Evolutionary conservation across 495 filamentous ascomycete species (phyloP).

Genomic region (Parachaetomium inaequale): DNA sequence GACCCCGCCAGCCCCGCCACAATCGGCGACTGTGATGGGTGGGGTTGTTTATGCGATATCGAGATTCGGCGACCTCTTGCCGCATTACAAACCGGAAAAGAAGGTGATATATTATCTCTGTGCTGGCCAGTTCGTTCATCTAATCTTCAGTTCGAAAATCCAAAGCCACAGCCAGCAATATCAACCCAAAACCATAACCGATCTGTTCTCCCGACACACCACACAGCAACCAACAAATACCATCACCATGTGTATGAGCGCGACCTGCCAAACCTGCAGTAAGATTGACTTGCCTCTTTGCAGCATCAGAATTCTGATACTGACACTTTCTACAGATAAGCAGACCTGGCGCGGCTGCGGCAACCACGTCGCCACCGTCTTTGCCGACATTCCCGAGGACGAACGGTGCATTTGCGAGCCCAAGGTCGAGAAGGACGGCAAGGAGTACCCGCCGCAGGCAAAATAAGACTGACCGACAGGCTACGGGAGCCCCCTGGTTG

Average conservation of each 20-base stretch:
- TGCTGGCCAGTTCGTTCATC: not conserved
- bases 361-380: constrained; percentile 57
- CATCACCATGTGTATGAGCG: constrained; percentile 39
- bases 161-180: not conserved
- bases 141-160: not conserved
- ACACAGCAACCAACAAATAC: constrained; percentile 1
- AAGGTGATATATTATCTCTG: not conserved
- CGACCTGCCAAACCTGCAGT: constrained; percentile 42
- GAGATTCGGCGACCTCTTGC: not conserved
- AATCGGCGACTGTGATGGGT: constrained; percentile 14
- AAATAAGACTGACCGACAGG: too few relatives aligned
- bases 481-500: not conserved
- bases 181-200: constrained; percentile 2
- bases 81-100: not conserved
- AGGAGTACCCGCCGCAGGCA: constrained; percentile 58
- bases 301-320: not conserved
- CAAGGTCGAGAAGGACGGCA: constrained; percentile 55
- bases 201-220: too few relatives aligned
- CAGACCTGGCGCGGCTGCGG: constrained; percentile 67
- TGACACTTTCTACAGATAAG: constrained; percentile 48
- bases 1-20: not conserved
- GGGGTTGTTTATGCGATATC: not conserved
- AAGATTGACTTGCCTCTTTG: constrained; percentile 14
- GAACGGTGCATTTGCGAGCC: constrained; percentile 61
- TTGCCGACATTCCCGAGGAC: constrained; percentile 52